Percentiles rank a stretch among this genome's conserved stretches.
Conservation (phyloP, 495 filamentous ascomycete genomes). For the Penicillium subrubescens region DNA sequence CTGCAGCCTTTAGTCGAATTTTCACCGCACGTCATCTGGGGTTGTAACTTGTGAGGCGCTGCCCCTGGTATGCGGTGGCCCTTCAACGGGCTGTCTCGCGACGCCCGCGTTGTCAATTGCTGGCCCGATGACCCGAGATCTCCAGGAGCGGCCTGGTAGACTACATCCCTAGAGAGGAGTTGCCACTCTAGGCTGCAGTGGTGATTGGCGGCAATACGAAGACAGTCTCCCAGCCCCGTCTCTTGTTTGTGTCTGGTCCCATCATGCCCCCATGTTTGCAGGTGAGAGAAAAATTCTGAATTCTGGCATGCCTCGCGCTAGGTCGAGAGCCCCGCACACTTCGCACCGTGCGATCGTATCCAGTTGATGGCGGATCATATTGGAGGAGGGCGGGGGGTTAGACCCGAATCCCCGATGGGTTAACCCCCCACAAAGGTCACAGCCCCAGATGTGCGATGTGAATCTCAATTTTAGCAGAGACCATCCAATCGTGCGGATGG, state of each 20-base stretch:
- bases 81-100: neutral
- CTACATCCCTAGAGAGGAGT: constrained; percentile 4
- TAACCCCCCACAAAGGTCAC: constrained; percentile 1
- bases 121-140: constrained; percentile 6
- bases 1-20: constrained; percentile 8
- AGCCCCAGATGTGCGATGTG: constrained; percentile 12
- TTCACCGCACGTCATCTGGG: constrained; percentile 17
- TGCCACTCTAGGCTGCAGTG: neutral
- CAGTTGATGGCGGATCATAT: constrained; percentile 4
- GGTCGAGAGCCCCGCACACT: constrained; percentile 5
- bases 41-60: constrained; percentile 4
- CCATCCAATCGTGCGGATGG: constrained; percentile 1
- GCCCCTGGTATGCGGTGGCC: constrained; percentile 6
- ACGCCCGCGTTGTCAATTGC: neutral
- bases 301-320: constrained; percentile 8
- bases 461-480: constrained; percentile 12
- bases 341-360: neutral
- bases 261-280: neutral
- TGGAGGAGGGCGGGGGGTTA: neutral
- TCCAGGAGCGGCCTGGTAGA: neutral
- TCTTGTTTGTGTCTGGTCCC: neutral
- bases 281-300: neutral
- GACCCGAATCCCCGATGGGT: neutral
- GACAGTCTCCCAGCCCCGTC: neutral
- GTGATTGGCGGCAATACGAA: constrained; percentile 2